A percentile compares a stretch with the other conserved stretches of the same genome.
Conservation (phyloP, 2,329 filamentous ascomycete species). For the Apiospora rasikravindrae region DNA sequence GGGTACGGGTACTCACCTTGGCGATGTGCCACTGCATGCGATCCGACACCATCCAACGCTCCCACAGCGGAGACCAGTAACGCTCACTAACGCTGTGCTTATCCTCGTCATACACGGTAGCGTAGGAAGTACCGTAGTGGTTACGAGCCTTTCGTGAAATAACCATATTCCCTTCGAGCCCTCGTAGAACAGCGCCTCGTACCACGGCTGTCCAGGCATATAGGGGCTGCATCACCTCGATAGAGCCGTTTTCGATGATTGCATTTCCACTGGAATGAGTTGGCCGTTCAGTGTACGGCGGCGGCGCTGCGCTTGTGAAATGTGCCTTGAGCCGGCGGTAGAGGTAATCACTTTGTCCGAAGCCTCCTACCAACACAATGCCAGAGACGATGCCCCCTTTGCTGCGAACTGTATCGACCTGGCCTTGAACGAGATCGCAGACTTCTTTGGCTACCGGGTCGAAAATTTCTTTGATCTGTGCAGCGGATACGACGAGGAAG, state of each 20-base stretch:
- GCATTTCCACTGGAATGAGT: conserved; percentile 63
- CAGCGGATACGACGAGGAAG: conserved; percentile 74
- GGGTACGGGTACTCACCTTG: conserved; percentile 57
- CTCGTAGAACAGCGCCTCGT: conserved; percentile 75
- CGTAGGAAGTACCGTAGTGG: conserved; percentile 82
- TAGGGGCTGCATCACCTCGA: conserved; percentile 82
- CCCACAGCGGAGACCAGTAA: conserved; percentile 82
- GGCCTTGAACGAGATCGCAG: conserved; percentile 70
- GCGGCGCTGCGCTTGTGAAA: conserved; percentile 64
- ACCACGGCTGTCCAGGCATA: conserved; percentile 85
- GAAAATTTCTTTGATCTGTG: conserved; percentile 75
- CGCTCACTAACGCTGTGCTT: conserved; percentile 75
- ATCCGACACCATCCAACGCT: conserved; percentile 82
- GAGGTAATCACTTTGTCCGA: conserved; percentile 79
- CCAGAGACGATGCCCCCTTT: conserved; percentile 70
- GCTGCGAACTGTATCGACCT: conserved; percentile 66
- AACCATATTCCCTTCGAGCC: conserved; percentile 80
- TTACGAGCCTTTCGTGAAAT: conserved; percentile 75
- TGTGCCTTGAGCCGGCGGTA: conserved; percentile 73
- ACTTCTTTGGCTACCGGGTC: conserved; percentile 76
- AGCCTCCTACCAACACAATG: conserved; percentile 83
- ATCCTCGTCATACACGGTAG: conserved; percentile 78
- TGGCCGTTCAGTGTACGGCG: conserved; percentile 71
- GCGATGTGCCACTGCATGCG: conserved; percentile 87
- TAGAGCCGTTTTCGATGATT: conserved; percentile 57